A percentile compares a stretch with the other conserved stretches of the same genome.
Conservation (phyloP, 139 green algal genomes). For the Haematococcus sp. region DNA sequence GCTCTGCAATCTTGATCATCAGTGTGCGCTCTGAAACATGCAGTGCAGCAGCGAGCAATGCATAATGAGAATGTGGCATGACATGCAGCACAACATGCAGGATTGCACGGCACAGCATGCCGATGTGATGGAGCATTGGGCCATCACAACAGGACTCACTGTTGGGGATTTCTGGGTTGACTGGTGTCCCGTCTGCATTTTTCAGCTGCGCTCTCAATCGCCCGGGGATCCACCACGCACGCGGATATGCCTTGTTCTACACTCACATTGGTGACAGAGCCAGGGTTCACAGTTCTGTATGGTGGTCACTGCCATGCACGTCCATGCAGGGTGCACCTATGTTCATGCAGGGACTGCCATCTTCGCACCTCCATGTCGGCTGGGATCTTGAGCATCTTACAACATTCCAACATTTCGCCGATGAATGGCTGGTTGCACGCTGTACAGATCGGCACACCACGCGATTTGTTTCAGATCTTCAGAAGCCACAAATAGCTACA, state of each 20-base stretch:
- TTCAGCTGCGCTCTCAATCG: conserved; percentile 56
- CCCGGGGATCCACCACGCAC: conserved; percentile 46
- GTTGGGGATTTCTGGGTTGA: conserved; percentile 48
- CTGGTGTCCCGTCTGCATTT: conserved; percentile 32
- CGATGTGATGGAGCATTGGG: too few relatives aligned
- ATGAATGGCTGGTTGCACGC: conserved; percentile 43
- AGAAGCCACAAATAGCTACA: not conserved
- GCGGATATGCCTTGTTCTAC: conserved; percentile 57
- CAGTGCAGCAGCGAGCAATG: too few relatives aligned
- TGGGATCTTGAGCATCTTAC: conserved; percentile 40
- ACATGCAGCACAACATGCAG: too few relatives aligned
- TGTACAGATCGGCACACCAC: conserved; percentile 10
- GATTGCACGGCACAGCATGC: too few relatives aligned
- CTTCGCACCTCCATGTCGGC: conserved; percentile 45
- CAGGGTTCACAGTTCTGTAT: not conserved
- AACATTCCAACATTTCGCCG: conserved; percentile 46
- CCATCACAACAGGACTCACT: too few relatives aligned
- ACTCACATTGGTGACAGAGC: not conserved
- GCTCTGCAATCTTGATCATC: too few relatives aligned
- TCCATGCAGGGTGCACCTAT: not conserved
- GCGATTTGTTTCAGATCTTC: not conserved
- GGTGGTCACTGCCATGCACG: not conserved
- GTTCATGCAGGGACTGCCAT: not conserved
- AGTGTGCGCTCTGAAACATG: too few relatives aligned
- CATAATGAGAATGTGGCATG: too few relatives aligned